phyloP scores from a whole-genome alignment of 2,329 filamentous ascomycete species.

The Xylariales sp. region DNA sequence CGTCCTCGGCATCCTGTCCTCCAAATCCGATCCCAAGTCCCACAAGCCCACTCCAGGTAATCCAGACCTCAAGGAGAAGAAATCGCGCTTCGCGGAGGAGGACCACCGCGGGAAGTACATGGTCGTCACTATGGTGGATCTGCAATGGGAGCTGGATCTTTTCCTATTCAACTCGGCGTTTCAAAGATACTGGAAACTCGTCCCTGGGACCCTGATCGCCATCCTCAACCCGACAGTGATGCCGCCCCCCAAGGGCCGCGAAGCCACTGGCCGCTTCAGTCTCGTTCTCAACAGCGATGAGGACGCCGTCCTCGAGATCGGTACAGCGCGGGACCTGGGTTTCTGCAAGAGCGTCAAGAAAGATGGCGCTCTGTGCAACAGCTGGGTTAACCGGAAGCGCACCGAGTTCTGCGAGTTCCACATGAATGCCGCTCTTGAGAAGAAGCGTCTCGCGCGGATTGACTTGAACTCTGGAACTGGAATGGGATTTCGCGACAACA shows the following conservation, averaged over 20 bases:
- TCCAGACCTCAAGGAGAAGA: slow-evolving; percentile 40
- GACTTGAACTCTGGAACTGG: slow-evolving; percentile 43
- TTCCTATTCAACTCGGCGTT: slow-evolving; percentile 92
- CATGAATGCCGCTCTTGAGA: slow-evolving; percentile 74
- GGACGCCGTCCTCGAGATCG: slow-evolving; percentile 87
- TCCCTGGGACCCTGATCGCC: slow-evolving; percentile 83
- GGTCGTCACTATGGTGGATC: slow-evolving; percentile 80
- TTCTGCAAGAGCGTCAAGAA: slow-evolving; percentile 83
- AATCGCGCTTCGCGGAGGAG: slow-evolving; percentile 30
- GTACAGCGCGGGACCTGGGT: slow-evolving; percentile 76
- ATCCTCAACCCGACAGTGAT: slow-evolving; percentile 89
- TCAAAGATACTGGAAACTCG: slow-evolving; percentile 89
- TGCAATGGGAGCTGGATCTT: slow-evolving; percentile 86
- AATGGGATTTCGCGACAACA: slow-evolving; percentile 22
- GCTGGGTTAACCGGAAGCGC: slow-evolving; percentile 84
- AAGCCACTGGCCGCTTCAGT: slow-evolving; percentile 79
- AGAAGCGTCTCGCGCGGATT: slow-evolving; percentile 39
- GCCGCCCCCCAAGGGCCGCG: slow-evolving; percentile 71
- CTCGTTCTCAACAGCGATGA: slow-evolving; percentile 80
- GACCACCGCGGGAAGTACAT: slow-evolving; percentile 79
- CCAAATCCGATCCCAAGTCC: slow-evolving; percentile 74
- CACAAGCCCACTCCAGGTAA: slow-evolving; percentile 42
- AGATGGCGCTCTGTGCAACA: slow-evolving; percentile 73
- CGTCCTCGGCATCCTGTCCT: slow-evolving; percentile 80
- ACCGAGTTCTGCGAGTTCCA: slow-evolving; percentile 94